Base-by-base conservation (phyloP, 179 eudicot genomes). In the Heliamphora pulchella region DNA sequence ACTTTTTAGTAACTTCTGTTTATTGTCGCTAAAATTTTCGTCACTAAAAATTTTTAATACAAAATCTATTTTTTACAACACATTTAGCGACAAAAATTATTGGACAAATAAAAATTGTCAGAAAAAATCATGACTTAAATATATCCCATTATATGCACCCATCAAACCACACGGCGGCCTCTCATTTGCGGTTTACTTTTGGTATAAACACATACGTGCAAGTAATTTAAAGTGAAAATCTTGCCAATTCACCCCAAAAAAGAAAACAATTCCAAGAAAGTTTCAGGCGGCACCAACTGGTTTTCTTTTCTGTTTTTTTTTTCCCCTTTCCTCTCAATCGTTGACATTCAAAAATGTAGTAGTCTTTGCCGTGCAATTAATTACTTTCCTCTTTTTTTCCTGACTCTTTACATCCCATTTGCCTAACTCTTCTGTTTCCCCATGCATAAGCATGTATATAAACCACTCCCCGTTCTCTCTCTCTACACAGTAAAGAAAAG, bases 391-490 rank as follows among this genome's bases (percentile, higher is more conserved):
- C 18, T 17, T 54, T 48, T 44, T 13, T 8, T 0, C 39, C 15
- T 39, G 8, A 3, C 53, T n/a, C 67, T 41, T 58, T 57, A 55
- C 78, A 43, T 75, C 78, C 39, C 47, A 75, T 15, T 75, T 43
- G 78, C 78, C 78, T 75, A 57, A 75, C 48, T 74, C 22, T 55
- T 74, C 64, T 58, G 64, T 8, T 58, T 58, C 66, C 78, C 67
- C 66, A 43, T n/a, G 53, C 78, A 22, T 18, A 43, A 61, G 43
- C 78, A 57, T 58, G 53, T 58, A 58, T 75, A 74, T 74, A 75
- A 41, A 58, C 78, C 65, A 55, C 8, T 15, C 3, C 0, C n/a
- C 13, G 0, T 0, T 8, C n/a, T 71, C 22, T 14, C 74, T 39
- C 7, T 43, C 31, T 31, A 31, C 31, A 31, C 58, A 54, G 51